A percentile compares a stretch with the other conserved stretches of the same genome.
Evolutionary conservation across 2,329 filamentous ascomycete species (phyloP).

Genomic region (Orbilia quercus): DNA sequence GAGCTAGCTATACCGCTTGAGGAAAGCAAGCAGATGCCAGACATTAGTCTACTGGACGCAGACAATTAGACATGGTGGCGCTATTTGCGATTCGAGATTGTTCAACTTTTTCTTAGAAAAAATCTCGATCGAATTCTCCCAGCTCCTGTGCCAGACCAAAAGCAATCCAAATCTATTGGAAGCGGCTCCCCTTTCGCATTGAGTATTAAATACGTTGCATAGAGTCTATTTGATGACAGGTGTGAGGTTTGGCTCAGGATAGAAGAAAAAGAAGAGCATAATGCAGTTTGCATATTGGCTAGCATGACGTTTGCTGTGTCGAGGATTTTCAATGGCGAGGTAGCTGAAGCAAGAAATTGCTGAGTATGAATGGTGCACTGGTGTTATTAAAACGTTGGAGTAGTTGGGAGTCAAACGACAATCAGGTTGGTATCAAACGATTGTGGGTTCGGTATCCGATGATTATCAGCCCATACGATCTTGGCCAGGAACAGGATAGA

Average conservation of each 20-base stretch:
- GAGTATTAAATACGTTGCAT: neutral
- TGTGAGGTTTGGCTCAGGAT: neutral
- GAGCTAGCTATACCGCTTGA: neutral
- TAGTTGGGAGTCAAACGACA: slow-evolving; percentile 20
- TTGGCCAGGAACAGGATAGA: slow-evolving; percentile 22
- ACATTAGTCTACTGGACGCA: too few relatives aligned
- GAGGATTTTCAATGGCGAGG: neutral
- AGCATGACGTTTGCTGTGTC: slow-evolving; percentile 6
- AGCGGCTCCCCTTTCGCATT: neutral
- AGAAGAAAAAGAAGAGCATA: slow-evolving; percentile 7
- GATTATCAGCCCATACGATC: slow-evolving; percentile 45
- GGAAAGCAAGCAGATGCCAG: too few relatives aligned
- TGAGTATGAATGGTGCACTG: slow-evolving; percentile 3
- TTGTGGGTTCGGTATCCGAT: slow-evolving; percentile 31
- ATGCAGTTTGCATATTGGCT: slow-evolving; percentile 13
- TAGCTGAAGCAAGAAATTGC: slow-evolving; percentile 11
- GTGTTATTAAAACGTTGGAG: neutral
- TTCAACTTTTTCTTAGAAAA: too few relatives aligned
- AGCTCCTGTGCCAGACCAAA: slow-evolving; percentile 29
- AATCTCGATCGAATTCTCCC: slow-evolving; percentile 45
- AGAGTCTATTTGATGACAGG: too few relatives aligned
- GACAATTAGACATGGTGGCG: slow-evolving; percentile 33
- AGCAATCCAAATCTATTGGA: slow-evolving; percentile 32
- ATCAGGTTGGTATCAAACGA: slow-evolving; percentile 54
- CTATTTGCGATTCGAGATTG: slow-evolving; percentile 12